These are phyloP conservation scores for Cercospora sp. DNA, from an alignment of 2,329 filamentous ascomycete species.

Conservation along the genomic window DNA sequence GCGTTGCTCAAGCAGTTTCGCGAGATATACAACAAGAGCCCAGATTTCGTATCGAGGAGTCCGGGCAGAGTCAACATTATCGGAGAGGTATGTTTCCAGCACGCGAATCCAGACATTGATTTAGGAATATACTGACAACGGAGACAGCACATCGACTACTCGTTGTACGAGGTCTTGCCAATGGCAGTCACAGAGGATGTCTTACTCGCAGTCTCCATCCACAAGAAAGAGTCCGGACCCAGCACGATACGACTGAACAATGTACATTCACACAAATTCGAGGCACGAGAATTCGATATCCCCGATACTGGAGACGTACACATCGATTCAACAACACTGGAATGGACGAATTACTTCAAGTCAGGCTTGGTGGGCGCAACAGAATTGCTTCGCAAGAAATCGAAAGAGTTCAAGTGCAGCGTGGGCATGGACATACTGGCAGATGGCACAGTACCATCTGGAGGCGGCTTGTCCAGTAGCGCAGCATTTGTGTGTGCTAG, in stretches of 20 bases:
- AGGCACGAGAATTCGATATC: slow-evolving; percentile 71
- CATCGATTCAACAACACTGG: slow-evolving; percentile 81
- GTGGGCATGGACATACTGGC: slow-evolving; percentile 83
- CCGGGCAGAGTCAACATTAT: slow-evolving; percentile 97
- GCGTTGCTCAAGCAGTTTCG: slow-evolving; percentile 71
- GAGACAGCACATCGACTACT: slow-evolving; percentile 86
- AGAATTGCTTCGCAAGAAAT: slow-evolving; percentile 70
- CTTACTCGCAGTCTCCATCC: slow-evolving; percentile 73
- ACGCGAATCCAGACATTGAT: too few relatives aligned
- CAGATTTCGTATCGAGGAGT: slow-evolving; percentile 83
- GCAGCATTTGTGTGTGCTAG: slow-evolving; percentile 91
- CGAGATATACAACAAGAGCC: slow-evolving; percentile 65
- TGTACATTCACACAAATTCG: slow-evolving; percentile 72
- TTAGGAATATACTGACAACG: slow-evolving; percentile 9
- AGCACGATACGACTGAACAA: slow-evolving; percentile 77
- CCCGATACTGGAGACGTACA: slow-evolving; percentile 55
- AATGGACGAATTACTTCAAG: slow-evolving; percentile 99
- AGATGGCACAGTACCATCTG: slow-evolving; percentile 87
- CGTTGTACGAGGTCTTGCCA: slow-evolving; percentile 89
- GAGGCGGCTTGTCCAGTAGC: slow-evolving; percentile 89
- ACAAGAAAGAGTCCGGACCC: slow-evolving; percentile 54
- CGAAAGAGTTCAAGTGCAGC: slow-evolving; percentile 61
- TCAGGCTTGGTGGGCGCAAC: slow-evolving; percentile 82
- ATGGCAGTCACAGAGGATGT: slow-evolving; percentile 94
- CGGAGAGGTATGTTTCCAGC: slow-evolving; percentile 61